phyloP scores from a whole-genome alignment of 2,329 filamentous ascomycete species.

The Venturia aucupariae region DNA sequence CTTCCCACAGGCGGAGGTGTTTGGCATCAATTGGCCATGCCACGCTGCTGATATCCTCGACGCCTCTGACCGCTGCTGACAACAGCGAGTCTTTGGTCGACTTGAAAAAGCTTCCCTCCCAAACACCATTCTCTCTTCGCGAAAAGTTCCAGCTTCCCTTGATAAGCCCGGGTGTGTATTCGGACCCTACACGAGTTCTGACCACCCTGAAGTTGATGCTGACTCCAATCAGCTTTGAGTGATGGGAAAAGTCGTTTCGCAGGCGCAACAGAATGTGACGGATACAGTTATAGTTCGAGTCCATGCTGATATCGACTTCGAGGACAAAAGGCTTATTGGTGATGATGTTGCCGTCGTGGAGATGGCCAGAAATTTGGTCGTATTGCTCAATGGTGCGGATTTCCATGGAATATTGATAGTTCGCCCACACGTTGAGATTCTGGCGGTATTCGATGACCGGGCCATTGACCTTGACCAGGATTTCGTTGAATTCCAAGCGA shows the following conservation, averaged over 20 bases:
- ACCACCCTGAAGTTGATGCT: neutral
- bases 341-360: neutral
- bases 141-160: neutral
- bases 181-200: no score
- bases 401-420: neutral
- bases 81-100: neutral
- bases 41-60: neutral
- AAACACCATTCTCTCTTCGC: neutral
- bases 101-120: neutral
- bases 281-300: neutral
- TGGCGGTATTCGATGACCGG: no score
- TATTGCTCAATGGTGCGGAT: neutral
- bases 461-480: neutral
- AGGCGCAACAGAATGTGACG: neutral
- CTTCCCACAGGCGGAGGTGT: no score
- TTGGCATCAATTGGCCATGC: neutral
- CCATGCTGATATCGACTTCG: neutral
- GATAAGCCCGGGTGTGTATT: neutral
- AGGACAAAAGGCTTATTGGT: neutral
- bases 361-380: neutral
- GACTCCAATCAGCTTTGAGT: neutral
- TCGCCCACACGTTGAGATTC: neutral
- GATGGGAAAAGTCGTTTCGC: neutral
- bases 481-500: neutral
- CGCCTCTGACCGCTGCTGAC: neutral